Conservation (phyloP, 805 yeast species). For the Barnettozyma pratensis region DNA sequence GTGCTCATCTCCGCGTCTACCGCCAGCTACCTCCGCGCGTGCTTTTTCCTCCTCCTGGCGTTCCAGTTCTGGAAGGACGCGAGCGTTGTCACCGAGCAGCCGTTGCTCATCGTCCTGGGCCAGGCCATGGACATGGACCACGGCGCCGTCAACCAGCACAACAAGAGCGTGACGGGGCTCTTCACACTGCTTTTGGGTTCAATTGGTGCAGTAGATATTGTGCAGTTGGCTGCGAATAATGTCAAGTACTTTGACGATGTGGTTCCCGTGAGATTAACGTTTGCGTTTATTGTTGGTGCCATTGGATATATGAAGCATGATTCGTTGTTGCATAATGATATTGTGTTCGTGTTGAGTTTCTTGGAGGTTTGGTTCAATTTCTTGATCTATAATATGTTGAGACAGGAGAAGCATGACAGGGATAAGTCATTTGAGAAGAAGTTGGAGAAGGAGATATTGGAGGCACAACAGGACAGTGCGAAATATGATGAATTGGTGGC, state of each 20-base stretch:
- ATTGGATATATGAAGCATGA: conserved; percentile 43
- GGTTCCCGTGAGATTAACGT: conserved; percentile 51
- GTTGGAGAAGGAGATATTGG: conserved; percentile 15
- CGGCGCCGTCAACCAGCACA: conserved; percentile 33
- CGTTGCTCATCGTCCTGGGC: conserved; percentile 47
- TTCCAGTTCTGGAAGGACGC: conserved; percentile 47
- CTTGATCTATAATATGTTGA: conserved; percentile 52
- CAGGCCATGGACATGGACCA: conserved; percentile 50
- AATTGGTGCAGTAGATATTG: conserved; percentile 46
- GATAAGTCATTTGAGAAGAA: conserved; percentile 39
- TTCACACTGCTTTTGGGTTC: conserved; percentile 41
- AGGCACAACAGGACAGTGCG: conserved; percentile 14
- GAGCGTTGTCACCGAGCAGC: conserved; percentile 35
- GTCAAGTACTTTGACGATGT: conserved; percentile 49
- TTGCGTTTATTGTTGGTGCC: conserved; percentile 45
- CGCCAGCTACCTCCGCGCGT: conserved; percentile 42
- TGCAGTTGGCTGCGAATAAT: conserved; percentile 49
- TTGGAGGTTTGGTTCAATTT: conserved; percentile 69
- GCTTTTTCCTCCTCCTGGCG: conserved; percentile 38
- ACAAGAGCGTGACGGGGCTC: conserved; percentile 22
- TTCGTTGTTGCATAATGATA: conserved; percentile 49
- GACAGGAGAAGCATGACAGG: conserved; percentile 48
- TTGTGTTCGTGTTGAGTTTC: conserved; percentile 51
- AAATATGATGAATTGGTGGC: conserved; percentile 13
- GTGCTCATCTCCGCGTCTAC: conserved; percentile 46